Base-by-base conservation (phyloP, 768 basidiomycete species). In the Amanita polypyramis region DNA sequence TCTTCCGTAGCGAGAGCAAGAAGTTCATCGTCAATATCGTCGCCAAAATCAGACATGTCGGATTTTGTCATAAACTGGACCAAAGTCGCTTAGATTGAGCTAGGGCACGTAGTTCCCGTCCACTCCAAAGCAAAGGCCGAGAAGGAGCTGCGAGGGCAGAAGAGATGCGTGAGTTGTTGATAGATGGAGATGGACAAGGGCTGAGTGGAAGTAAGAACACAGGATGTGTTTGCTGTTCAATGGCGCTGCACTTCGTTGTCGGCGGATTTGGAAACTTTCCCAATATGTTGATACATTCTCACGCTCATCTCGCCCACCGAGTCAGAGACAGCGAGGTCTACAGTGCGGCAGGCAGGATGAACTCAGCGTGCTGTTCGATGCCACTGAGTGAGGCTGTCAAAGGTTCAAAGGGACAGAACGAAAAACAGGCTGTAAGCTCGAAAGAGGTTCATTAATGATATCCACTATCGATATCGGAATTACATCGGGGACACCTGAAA, bases 1-100 rank as follows among this genome's bases (percentile, higher is more conserved):
- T 77, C 84, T 1, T 82, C 87, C 0, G 42, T 45, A 23, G 85
- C 85, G 37, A 93, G 82, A 57, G 77, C 86, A 36, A 92, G 80
- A 21, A 92, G 79, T 60, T 91, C 85, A 56, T 87, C 84, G 58
- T 76, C 75, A 52, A 76, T 66, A 54, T 72, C 70, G 52, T 65
- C 61, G 49, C 66, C 72, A 51, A 70, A 67, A 58, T 73, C 73
- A 20, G 72, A 74, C 74, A 75, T 76, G 50, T 48, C 54, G 48
- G 47, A 38, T 38, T 49, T 41, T 19, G 47, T 35, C 7, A 25
- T 27, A 15, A 25, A 32, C 33, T 9, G 30, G 27, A 25, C 25
- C 32, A 25, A n/a, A 25, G 43, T 3, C 12, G 14, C 4, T 1
- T 29, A 29, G 3, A 19, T 15, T 37, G 5, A 5, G 5, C 25